Conservation (phyloP, 2,329 filamentous ascomycete species). For the Fusarium illudens region DNA sequence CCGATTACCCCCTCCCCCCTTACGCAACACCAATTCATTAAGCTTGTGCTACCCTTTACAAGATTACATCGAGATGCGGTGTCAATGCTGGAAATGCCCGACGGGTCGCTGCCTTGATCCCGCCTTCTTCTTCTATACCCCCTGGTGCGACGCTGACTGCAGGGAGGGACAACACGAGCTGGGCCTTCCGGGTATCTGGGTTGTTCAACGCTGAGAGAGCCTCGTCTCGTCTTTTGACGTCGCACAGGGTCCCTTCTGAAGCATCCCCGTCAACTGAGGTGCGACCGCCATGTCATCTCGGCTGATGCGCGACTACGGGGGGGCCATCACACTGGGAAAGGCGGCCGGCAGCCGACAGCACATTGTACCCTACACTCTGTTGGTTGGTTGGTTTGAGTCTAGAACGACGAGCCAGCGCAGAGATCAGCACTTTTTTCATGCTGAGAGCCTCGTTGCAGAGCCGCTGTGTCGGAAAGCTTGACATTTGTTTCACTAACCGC, state of each 20-base stretch:
- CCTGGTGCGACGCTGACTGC: conserved; percentile 29
- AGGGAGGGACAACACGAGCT: conserved; percentile 4
- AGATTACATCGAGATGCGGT: conserved; percentile 3
- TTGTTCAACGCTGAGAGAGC: neutral
- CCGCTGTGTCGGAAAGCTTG: neutral
- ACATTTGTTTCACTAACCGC: neutral
- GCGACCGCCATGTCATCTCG: conserved; percentile 13
- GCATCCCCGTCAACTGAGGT: neutral
- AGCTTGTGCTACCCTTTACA: conserved; percentile 12
- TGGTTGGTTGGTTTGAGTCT: conserved; percentile 10
- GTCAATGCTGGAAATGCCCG: conserved; percentile 26
- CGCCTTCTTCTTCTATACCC: neutral
- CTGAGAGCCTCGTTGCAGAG: conserved; percentile 14
- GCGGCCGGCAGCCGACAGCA: conserved; percentile 4
- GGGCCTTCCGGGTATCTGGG: conserved; percentile 5
- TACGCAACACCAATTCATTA: conserved; percentile 2
- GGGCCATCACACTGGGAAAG: neutral
- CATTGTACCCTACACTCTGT: neutral
- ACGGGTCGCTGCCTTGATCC: conserved; percentile 5
- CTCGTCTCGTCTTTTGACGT: neutral
- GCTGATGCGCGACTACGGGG: neutral
- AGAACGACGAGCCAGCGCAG: conserved; percentile 3
- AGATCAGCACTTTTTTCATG: conserved; percentile 5
- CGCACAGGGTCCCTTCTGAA: neutral
- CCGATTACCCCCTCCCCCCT: conserved; percentile 14